Evolutionary conservation across 2,329 filamentous ascomycete species (phyloP).

Genomic region (Cladophialophora yegresii): DNA sequence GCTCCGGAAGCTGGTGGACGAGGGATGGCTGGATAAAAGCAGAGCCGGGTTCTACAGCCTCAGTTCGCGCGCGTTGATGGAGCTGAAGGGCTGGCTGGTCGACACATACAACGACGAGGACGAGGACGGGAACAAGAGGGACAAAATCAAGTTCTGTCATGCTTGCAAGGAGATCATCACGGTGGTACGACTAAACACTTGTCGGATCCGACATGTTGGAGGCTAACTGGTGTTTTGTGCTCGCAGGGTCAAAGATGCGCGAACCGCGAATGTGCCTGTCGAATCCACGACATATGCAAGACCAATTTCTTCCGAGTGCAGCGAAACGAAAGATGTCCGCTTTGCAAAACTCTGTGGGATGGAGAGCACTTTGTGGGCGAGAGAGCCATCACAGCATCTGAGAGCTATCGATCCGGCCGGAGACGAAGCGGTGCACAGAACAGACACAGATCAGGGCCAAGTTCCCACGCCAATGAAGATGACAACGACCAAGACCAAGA

Average conservation of each 20-base stretch:
- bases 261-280: conserved; percentile 65
- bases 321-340: conserved; percentile 64
- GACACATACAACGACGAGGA: conserved; percentile 82
- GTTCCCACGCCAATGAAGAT: not conserved
- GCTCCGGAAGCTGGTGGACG: conserved; percentile 68
- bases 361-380: conserved; percentile 57
- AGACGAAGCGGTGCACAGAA: conserved; percentile 35
- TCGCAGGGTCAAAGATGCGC: conserved; percentile 70
- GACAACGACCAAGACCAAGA: conserved; percentile 20
- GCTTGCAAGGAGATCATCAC: conserved; percentile 91
- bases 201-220: too few relatives aligned
- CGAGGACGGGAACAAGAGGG: conserved; percentile 53
- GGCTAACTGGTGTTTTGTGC: conserved; percentile 10
- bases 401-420: conserved; percentile 38
- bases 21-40: conserved; percentile 84
- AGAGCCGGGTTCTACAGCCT: conserved; percentile 71
- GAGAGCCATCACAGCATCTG: conserved; percentile 47
- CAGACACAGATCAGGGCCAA: conserved; percentile 12
- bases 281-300: conserved; percentile 76
- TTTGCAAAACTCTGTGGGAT: conserved; percentile 56
- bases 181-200: conserved; percentile 48
- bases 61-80: conserved; percentile 76
- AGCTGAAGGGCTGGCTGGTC: conserved; percentile 80
- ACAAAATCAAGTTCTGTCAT: conserved; percentile 81
- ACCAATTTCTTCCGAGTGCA: conserved; percentile 71